These are phyloP conservation scores for Austroboletus festivus DNA, from an alignment of 768 basidiomycete genomes.

Conservation along the genomic window DNA sequence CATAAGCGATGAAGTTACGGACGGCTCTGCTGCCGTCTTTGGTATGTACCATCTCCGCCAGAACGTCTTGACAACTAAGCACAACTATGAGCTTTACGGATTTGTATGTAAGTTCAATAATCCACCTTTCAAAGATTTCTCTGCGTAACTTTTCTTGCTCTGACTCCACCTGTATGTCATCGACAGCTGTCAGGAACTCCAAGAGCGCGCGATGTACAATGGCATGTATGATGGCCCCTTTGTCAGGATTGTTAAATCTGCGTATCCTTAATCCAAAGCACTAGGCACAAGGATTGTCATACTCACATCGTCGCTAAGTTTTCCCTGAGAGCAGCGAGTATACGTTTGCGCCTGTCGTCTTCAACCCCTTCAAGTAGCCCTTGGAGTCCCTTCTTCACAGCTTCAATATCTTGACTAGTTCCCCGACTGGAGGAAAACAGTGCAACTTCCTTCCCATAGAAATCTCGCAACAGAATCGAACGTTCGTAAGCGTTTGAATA, in stretches of 20 bases:
- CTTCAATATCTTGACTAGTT: conserved; percentile 60
- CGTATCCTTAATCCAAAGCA: not conserved
- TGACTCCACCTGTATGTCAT: conserved; percentile 51
- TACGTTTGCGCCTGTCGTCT: conserved; percentile 60
- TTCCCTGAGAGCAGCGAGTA: conserved; percentile 67
- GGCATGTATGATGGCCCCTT: conserved; percentile 81
- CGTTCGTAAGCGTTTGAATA: conserved; percentile 85
- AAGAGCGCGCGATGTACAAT: conserved; percentile 84
- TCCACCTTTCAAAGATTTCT: conserved; percentile 80
- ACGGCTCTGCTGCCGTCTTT: conserved; percentile 86
- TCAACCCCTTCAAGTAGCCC: conserved; percentile 66
- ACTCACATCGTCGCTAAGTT: conserved; percentile 74
- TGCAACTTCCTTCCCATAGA: conserved; percentile 85
- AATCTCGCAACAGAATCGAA: conserved; percentile 74
- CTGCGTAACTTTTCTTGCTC: conserved; percentile 72
- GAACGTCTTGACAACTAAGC: conserved; percentile 73
- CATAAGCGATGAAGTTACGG: conserved; percentile 79
- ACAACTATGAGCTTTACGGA: not conserved
- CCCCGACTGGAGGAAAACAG: conserved; percentile 60
- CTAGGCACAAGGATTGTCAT: not conserved
- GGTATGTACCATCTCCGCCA: conserved; percentile 93
- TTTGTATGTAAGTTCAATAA: not conserved
- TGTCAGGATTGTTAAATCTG: conserved; percentile 91
- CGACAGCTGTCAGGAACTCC: conserved; percentile 75
- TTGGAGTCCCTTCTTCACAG: conserved; percentile 61